Evolutionary conservation across 2,329 filamentous ascomycete species (phyloP), one percentile per base, ranked within the genome.

Genomic region (Gremmenia infestans): DNA sequence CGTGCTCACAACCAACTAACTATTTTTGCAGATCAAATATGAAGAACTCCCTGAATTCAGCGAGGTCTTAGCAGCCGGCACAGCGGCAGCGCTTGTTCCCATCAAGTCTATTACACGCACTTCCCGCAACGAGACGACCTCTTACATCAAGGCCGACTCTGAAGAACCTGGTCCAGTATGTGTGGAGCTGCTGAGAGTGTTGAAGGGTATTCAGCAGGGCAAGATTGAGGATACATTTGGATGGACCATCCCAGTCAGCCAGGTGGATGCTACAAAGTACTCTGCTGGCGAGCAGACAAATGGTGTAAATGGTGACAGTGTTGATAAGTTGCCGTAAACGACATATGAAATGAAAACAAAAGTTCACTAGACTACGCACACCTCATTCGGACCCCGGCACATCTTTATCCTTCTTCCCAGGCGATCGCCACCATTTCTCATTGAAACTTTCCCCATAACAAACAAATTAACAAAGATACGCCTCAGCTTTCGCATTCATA

Each of bases 31-130:
- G 81, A 87, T 91, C 72, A 81, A 79, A 72, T 85, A 84, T 69
- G 64, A 71, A 17, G 82, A 86, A 66, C 76, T 85, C 17, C 72
- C 76, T 11, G 63, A 68, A 15, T 91, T 91, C 70, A 76, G 67
- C 50, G 93, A 97, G 73, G 86, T 99, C 52, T 85, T 97, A 73
- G 94, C 93, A 4, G 92, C 91, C 2, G 93, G 93, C 1, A 97
- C 93, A 0, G 93, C 93, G 0, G 93, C 92, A 0, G 89, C 90
- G 0, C 78, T 99, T 53, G 92, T 97, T 3, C 93, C 93, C 1
- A 94, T 97, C 72, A 88, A 88, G 59, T 94, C 89, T 64, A 96
- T 97, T 71, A 94, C 89, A 2, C 84, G 91, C 66, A 81, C 77
- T 23, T 72, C 73, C 17, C 50, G 69, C 47, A 68, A 69, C 22